phyloP scores from a whole-genome alignment of 2,329 filamentous ascomycete species.

The Lasiodiplodia hormozganensis region DNA sequence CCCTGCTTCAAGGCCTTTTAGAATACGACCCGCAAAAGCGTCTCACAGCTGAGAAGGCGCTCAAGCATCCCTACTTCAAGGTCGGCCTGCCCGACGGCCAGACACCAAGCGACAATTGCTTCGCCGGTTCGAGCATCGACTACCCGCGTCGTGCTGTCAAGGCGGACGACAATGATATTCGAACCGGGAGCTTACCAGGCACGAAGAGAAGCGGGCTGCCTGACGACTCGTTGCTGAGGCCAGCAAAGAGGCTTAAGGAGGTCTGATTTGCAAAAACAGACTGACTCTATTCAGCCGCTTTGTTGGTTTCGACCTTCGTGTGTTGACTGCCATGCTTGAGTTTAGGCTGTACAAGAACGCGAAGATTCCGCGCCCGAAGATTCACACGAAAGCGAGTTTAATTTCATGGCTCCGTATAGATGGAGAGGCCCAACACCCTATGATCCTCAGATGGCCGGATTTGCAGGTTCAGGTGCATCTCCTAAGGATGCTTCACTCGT shows the following conservation, averaged over 20 bases:
- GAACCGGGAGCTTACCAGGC: constrained; percentile 85
- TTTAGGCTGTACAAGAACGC: not conserved
- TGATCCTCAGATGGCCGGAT: no score
- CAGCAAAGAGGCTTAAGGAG: constrained; percentile 62
- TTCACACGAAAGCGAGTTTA: not conserved
- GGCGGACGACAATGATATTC: constrained; percentile 94
- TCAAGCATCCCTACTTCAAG: constrained; percentile 90
- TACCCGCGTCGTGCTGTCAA: constrained; percentile 92
- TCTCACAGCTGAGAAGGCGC: constrained; percentile 83
- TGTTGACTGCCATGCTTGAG: not conserved
- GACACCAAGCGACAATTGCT: constrained; percentile 81
- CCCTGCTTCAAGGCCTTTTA: constrained; percentile 79
- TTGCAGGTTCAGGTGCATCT: not conserved
- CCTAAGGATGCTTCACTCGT: not conserved
- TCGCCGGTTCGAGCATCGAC: constrained; percentile 85
- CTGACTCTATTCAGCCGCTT: not conserved
- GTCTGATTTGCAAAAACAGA: constrained; percentile 35
- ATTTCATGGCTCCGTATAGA: not conserved
- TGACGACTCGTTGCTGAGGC: constrained; percentile 75
- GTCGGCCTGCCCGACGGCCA: constrained; percentile 57
- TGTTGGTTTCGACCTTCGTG: not conserved
- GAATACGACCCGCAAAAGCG: constrained; percentile 93
- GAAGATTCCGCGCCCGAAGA: not conserved
- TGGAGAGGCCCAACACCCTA: no score
- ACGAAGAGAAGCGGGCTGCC: constrained; percentile 87